phyloP scores from a whole-genome alignment of 129 eudicot species.

The Flaveria sonorensis region DNA sequence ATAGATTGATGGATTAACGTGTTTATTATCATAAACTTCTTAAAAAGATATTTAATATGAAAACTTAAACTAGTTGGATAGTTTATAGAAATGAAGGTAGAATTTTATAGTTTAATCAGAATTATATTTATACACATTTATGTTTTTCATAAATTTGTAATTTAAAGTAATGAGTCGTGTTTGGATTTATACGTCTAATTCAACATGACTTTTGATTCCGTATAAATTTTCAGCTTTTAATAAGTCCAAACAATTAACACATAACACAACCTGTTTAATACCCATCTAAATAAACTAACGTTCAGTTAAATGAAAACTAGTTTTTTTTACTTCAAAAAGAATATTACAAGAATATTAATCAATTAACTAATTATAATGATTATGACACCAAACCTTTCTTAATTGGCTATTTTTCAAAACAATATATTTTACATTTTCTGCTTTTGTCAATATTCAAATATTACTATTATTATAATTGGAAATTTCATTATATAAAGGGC shows the following conservation, averaged over 20 bases:
- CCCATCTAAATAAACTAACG: not conserved
- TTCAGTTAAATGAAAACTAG: not conserved
- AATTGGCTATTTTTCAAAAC: not conserved
- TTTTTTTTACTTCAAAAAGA: not conserved
- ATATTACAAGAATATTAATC: not conserved
- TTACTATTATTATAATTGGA: constrained; percentile 12
- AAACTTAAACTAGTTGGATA: not conserved
- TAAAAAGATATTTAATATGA: too few species aligned
- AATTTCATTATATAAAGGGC: constrained; percentile 35
- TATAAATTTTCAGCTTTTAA: not conserved
- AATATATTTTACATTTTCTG: not conserved
- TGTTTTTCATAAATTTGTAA: not conserved
- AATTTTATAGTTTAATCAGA: not conserved
- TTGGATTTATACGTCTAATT: too few species aligned
- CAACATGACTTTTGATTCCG: not conserved
- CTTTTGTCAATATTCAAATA: not conserved
- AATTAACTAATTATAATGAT: not conserved
- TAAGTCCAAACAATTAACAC: not conserved
- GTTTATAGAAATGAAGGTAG: not conserved
- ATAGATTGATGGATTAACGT: too few species aligned
- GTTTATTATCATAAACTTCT: too few species aligned
- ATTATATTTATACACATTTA: not conserved
- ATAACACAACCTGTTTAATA: not conserved
- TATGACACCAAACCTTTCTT: constrained; percentile 4
- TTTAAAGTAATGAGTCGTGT: not conserved